phyloP scores from a whole-genome alignment of 1,284 basidiomycete genomes.

The Meripilus lineatus region DNA sequence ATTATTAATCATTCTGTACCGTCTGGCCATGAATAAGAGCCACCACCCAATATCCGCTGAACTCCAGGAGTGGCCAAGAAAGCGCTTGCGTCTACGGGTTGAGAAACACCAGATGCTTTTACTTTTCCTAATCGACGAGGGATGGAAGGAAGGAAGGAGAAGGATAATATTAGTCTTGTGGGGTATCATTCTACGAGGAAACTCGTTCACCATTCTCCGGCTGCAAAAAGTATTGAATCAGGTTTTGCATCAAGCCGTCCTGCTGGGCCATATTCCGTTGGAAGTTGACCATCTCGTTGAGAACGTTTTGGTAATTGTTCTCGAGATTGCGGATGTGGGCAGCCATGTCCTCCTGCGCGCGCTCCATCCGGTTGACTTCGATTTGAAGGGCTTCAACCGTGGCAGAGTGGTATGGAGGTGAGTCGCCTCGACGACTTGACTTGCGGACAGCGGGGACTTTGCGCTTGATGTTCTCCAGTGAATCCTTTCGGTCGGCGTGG shows the following conservation, averaged over 20 bases:
- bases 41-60: too few species aligned
- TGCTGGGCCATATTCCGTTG: constrained; percentile 84
- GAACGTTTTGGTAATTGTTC: constrained; percentile 71
- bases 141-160: too few species aligned
- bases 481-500: constrained; percentile 76
- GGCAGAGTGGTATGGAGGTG: not conserved
- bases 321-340: constrained; percentile 62
- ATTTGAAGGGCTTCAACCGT: constrained; percentile 5
- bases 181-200: too few species aligned
- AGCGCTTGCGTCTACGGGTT: too few species aligned
- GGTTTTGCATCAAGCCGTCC: constrained; percentile 77
- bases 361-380: constrained; percentile 4
- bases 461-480: constrained; percentile 91
- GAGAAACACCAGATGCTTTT: too few species aligned
- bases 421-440: not conserved
- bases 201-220: constrained; percentile 56
- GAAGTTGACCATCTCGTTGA: constrained; percentile 80
- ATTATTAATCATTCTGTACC: too few species aligned
- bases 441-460: constrained; percentile 61
- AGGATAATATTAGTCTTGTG: too few species aligned
- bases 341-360: constrained; percentile 53
- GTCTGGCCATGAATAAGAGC: too few species aligned
- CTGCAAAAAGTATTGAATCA: constrained; percentile 79
- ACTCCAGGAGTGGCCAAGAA: too few species aligned
- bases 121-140: too few species aligned